Evolutionary conservation across 331 rosid species (phyloP), one percentile per base, ranked within the genome.

Genomic region (Phaseolus coccineus): DNA sequence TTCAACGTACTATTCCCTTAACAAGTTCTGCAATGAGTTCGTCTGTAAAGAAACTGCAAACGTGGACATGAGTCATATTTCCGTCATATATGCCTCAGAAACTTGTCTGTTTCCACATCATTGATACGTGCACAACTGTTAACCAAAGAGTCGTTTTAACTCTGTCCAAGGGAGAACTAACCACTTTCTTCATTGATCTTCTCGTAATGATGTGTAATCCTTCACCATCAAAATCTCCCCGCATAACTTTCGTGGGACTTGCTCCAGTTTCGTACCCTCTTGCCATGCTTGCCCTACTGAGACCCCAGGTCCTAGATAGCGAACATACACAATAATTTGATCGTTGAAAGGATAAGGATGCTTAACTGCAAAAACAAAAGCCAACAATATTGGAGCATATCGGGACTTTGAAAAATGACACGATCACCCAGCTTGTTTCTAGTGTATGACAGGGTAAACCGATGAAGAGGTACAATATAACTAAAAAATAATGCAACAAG

Each of bases 221-320:
- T 90, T 94, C 80, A 88, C 96, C 95, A 88, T 92, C 77, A 94
- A 74, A 69, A 94, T 91, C 71, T 92, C 95, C 10, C 86, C 81
- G 16, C 93, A 92, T 70, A 94, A 81, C 75, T 92, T 94, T 35
- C 31, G 92, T 12, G 98, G 98, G 24, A 90, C 89, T 77, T 92
- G 95, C 35, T 92, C 92, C 25, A 92, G 25, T 19, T 86, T 84
- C 3, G 69, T 89, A 66, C 98, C 98, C 79, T 94, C 98, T 73
- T 94, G 97, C 98, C 98, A 94, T 71, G 94, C 97, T 83, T 94
- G 98, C 69, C 90, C 97, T 27, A 92, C 88, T 2, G 77, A 84
- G 74, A 94, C 91, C 50, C 97, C 95, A 0, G 97, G 96, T 57
- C 93, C 97, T 40, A 94, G 65, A 82, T 77, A 50, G 33, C 92